Percentiles rank a stretch among this genome's conserved stretches.
These are phyloP conservation scores for Aspergillus funiculosus DNA, from an alignment of 495 filamentous ascomycete genomes.

Conservation along the genomic window DNA sequence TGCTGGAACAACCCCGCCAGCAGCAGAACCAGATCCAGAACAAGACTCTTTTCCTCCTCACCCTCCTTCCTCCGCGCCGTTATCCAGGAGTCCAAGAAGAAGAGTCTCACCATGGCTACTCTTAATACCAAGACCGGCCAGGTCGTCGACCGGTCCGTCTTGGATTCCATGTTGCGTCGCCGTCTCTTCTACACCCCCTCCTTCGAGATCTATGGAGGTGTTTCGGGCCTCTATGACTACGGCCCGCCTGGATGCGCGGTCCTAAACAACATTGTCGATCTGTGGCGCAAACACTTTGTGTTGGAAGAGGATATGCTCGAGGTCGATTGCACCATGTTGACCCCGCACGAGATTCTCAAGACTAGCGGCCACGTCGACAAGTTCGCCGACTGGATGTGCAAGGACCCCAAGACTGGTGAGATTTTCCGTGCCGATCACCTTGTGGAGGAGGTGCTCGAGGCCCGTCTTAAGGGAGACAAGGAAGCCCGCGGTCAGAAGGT, in stretches of 20 bases:
- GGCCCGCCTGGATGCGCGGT: constrained; percentile 76
- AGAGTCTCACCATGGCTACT: constrained; percentile 52
- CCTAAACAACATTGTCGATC: constrained; percentile 79
- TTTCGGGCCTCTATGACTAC: constrained; percentile 80
- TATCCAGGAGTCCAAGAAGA: constrained; percentile 16
- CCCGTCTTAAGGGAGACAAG: constrained; percentile 73
- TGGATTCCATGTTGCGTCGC: constrained; percentile 80
- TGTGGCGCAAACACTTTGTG: constrained; percentile 90
- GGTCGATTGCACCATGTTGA: constrained; percentile 79
- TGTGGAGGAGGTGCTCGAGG: constrained; percentile 86
- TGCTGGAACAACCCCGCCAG: constrained; percentile 15
- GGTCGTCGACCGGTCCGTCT: constrained; percentile 69
- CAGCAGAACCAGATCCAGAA: too few species aligned
- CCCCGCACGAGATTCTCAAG: constrained; percentile 86
- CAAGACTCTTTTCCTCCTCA: constrained; percentile 22
- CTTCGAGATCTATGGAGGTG: constrained; percentile 90
- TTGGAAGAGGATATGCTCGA: constrained; percentile 89
- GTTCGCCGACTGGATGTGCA: constrained; percentile 99
- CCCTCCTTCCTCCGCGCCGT: constrained; percentile 16
- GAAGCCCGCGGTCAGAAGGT: constrained; percentile 68
- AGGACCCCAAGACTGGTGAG: constrained; percentile 95
- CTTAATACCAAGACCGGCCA: constrained; percentile 78
- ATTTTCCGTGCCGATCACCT: constrained; percentile 94
- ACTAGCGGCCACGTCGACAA: constrained; percentile 96
- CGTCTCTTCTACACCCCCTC: constrained; percentile 91